Percentiles rank a stretch among this genome's conserved stretches.
Conservation (phyloP, 2,329 filamentous ascomycete genomes). For the Cercospora zeae-maydis region DNA sequence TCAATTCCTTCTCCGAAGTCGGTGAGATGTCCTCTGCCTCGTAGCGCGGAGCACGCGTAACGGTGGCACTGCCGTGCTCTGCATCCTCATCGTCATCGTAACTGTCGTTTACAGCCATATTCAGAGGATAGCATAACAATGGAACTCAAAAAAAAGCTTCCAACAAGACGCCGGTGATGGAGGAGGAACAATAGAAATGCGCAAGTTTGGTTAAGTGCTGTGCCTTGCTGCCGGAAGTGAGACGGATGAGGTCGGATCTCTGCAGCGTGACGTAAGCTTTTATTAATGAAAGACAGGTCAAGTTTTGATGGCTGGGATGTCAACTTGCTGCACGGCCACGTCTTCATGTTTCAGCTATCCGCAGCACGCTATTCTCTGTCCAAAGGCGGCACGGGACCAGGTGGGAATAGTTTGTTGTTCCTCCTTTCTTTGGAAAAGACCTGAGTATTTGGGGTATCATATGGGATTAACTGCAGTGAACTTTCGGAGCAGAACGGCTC, state of each 20-base stretch:
- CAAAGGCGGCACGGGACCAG: no score
- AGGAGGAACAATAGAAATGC: no score
- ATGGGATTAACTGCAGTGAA: background rate
- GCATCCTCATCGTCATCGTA: background rate
- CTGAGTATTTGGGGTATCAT: background rate
- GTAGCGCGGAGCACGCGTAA: constrained; percentile 24
- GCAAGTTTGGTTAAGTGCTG: background rate
- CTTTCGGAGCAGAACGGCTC: background rate
- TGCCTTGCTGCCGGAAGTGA: background rate
- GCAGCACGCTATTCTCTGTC: no score
- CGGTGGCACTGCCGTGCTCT: background rate
- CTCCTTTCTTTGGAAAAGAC: background rate
- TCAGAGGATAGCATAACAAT: background rate
- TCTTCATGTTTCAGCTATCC: background rate
- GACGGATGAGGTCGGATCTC: background rate
- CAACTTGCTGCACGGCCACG: background rate
- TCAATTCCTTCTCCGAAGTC: constrained; percentile 28
- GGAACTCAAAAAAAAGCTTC: background rate
- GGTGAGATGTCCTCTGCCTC: constrained; percentile 29
- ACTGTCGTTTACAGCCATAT: background rate
- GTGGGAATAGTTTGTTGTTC: no score
- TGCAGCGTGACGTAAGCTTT: background rate
- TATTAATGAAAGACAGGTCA: background rate
- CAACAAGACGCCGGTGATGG: no score
- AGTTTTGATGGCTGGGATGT: background rate